A percentile compares a stretch with the other conserved stretches of the same genome.
Conservation (phyloP, 495 filamentous ascomycete species). For the Aspergillus sclerotioniger region DNA sequence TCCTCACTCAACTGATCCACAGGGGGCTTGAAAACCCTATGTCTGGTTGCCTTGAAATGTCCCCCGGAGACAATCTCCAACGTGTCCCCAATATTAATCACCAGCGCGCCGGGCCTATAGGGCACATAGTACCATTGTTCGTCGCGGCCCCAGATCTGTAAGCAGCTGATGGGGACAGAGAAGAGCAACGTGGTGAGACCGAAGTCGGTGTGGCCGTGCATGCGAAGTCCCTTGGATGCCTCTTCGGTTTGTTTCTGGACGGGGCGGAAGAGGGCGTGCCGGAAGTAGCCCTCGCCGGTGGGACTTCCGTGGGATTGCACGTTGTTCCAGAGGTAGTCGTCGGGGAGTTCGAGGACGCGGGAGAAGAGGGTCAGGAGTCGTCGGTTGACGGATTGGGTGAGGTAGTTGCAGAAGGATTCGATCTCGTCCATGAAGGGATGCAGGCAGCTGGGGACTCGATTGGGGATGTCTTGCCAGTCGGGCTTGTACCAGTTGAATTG, state of each 20-base stretch:
- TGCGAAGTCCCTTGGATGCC: constrained; percentile 40
- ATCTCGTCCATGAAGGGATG: constrained; percentile 49
- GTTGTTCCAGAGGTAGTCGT: constrained; percentile 46
- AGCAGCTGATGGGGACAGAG: constrained; percentile 40
- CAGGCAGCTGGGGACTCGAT: constrained; percentile 36
- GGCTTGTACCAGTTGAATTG: constrained; percentile 49
- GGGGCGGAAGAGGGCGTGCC: constrained; percentile 44
- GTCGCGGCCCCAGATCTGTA: constrained; percentile 44
- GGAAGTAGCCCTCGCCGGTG: constrained; percentile 47
- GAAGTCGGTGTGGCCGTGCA: constrained; percentile 49
- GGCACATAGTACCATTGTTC: constrained; percentile 44
- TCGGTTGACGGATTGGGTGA: constrained; percentile 44
- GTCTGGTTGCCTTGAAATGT: constrained; percentile 48
- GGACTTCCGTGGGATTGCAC: constrained; percentile 45
- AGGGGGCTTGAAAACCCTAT: constrained; percentile 42
- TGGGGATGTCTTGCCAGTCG: constrained; percentile 33
- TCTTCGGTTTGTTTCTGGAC: constrained; percentile 36
- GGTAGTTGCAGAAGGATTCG: constrained; percentile 41
- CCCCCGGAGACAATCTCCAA: constrained; percentile 48
- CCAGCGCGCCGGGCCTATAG: constrained; percentile 44
- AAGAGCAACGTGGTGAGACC: constrained; percentile 44
- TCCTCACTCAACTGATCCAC: constrained; percentile 39
- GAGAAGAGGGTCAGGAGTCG: constrained; percentile 44
- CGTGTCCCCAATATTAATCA: constrained; percentile 48
- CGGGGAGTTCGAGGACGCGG: constrained; percentile 44